Conservation (phyloP, 352 stramenopile species). For the Globisporangium orthogonon region DNA sequence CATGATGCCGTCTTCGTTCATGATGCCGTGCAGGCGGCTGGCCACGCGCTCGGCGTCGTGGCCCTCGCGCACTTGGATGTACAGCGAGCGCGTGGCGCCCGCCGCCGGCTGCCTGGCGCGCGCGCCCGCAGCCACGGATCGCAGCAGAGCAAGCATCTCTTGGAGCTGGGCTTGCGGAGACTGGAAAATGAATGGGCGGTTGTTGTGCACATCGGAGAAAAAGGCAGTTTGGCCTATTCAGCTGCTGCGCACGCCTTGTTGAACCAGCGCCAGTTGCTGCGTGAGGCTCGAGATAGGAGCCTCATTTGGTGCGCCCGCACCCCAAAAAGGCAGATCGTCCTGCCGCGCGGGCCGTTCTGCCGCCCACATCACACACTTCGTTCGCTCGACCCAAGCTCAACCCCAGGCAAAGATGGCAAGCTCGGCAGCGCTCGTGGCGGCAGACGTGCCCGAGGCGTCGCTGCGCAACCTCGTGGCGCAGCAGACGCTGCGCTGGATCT, state of each 20-base stretch:
- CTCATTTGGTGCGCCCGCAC: too few species aligned
- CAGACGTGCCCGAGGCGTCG: slow-evolving; percentile 80
- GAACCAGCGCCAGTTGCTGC: too few species aligned
- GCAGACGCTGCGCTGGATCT: slow-evolving; percentile 91
- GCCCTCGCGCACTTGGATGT: slow-evolving; percentile 41
- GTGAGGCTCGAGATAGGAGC: too few species aligned
- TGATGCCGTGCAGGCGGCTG: slow-evolving; percentile 58
- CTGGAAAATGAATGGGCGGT: slow-evolving; percentile 6
- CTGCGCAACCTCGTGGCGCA: slow-evolving; percentile 89
- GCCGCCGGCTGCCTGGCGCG: slow-evolving; percentile 12
- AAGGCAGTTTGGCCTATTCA: background rate
- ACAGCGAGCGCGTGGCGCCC: slow-evolving; percentile 27
- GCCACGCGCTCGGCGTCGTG: slow-evolving; percentile 44
- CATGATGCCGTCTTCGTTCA: slow-evolving; percentile 72
- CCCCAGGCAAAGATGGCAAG: slow-evolving; percentile 11
- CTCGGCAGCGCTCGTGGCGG: slow-evolving; percentile 14
- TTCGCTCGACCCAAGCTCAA: too few species aligned
- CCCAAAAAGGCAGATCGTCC: too few species aligned
- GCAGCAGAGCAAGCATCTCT: slow-evolving; percentile 30
- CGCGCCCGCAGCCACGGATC: slow-evolving; percentile 2
- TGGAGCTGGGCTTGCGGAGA: background rate
- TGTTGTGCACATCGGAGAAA: background rate
- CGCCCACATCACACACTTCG: too few species aligned
- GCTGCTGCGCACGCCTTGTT: too few species aligned
- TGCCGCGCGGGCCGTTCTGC: too few species aligned